Evolutionary conservation across 2,329 filamentous ascomycete genomes (phyloP).

Genomic region (Epichloe elymi): DNA sequence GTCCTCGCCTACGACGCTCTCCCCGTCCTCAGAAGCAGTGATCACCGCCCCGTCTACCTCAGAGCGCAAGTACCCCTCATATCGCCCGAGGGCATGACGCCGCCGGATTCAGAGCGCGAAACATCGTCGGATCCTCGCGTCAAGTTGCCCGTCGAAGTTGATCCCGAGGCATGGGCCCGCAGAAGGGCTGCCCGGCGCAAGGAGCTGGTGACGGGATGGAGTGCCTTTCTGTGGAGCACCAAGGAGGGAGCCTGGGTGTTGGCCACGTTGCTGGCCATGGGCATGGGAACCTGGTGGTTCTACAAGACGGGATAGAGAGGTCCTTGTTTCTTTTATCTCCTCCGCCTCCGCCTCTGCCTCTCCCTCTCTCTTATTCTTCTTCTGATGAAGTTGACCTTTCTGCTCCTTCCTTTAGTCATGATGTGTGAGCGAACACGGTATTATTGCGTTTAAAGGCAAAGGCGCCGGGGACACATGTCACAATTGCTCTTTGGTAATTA

Average conservation of each 20-base stretch:
- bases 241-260: conserved; percentile 34
- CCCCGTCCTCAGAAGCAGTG: conserved; percentile 67
- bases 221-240: conserved; percentile 42
- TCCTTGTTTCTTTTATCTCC: too few species aligned
- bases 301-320: conserved; percentile 7
- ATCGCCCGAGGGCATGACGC: conserved; percentile 24
- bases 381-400: too few species aligned
- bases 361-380: too few species aligned
- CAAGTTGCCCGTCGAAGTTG: conserved; percentile 36
- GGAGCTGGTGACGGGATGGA: conserved; percentile 39
- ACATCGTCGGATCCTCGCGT: conserved; percentile 26
- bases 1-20: conserved; percentile 62
- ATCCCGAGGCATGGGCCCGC: conserved; percentile 41
- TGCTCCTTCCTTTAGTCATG: too few species aligned
- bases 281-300: conserved; percentile 33
- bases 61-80: conserved; percentile 53
- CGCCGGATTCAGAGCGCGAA: conserved; percentile 13
- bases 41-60: conserved; percentile 76
- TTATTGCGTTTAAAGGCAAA: too few species aligned
- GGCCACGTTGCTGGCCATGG: conserved; percentile 26
- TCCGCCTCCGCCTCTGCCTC: too few species aligned
- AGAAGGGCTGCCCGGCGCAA: conserved; percentile 31
- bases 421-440: too few species aligned
- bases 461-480: too few species aligned
- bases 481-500: too few species aligned